phyloP scores from a whole-genome alignment of 2,329 filamentous ascomycete species.

The Cytospora mali region DNA sequence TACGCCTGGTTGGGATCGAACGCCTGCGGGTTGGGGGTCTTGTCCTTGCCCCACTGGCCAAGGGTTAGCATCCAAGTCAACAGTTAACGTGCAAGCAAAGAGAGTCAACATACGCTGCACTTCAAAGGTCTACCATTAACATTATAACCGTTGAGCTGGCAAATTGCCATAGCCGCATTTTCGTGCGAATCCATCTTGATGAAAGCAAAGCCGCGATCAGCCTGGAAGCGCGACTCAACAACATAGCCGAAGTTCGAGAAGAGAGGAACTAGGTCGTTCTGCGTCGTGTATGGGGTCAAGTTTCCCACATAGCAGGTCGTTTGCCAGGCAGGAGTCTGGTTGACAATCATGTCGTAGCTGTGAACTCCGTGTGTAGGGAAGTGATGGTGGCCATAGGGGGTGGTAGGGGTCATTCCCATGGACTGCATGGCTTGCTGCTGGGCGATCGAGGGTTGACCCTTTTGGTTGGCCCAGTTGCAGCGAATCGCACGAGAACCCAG shows the following conservation, averaged over 20 bases:
- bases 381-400: conserved; percentile 94
- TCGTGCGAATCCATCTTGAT: conserved; percentile 99
- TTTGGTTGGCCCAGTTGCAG: conserved; percentile 99
- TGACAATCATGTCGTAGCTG: conserved; percentile 95
- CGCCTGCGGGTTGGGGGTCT: conserved; percentile 77
- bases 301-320: conserved; percentile 98
- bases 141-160: conserved; percentile 96
- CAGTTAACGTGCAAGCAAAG: conserved; percentile 1
- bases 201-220: conserved; percentile 96
- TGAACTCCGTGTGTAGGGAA: conserved; percentile 96
- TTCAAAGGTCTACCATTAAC: conserved; percentile 96
- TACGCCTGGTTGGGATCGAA: conserved; percentile 80
- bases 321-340: conserved; percentile 96
- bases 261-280: conserved; percentile 93
- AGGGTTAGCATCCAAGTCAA: conserved; percentile 36
- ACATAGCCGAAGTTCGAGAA: conserved; percentile 99
- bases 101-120: conserved; percentile 80
- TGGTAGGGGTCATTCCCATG: conserved; percentile 98
- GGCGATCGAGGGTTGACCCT: conserved; percentile 97
- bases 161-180: conserved; percentile 97
- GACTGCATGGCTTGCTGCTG: conserved; percentile 96
- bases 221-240: conserved; percentile 95
- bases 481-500: conserved; percentile 96
- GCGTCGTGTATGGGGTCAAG: conserved; percentile 94
- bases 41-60: conserved; percentile 95